Base-by-base conservation (phyloP, 306 rosid species). In the Mucuna pruriens region DNA sequence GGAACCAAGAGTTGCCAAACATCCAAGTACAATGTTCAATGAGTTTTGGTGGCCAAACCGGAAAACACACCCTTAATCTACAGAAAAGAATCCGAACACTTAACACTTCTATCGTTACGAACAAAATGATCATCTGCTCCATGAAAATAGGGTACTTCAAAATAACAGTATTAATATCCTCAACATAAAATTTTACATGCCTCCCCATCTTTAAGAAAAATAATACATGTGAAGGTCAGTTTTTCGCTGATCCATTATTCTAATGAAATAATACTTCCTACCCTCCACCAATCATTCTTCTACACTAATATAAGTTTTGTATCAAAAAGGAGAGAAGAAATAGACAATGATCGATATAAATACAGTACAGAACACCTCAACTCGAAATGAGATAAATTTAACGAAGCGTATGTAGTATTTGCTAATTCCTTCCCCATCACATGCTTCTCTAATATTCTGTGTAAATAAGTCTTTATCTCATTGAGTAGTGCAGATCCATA, bases 161-260 rank as follows among this genome's bases (percentile, higher is more conserved):
- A 62, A 62, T 60, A 63, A 63, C 26, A 58, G 4, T 19, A 44
- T 76, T 17, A 62, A 48, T 46, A 63, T 63, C 73, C 49, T 44
- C 64, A 36, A 20, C 25, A n/a, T n/a, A 9, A 25, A 58, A 46
- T 46, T 36, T 64, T 33, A 76, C 66, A 76, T 45, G 66, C 72
- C 73, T 76, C 82, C 26, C 74, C 39, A 22, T 7, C 73, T 7
- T 7, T 20, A 23, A 76, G 70, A 34, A 69, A 39, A 75, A 75
- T 17, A 73, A 15, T 44, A 15, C 55, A 42, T 0, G 58, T 10
- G 26, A 67, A 58, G n/a, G 34, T 25, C 36, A 58, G 10, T 26
- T 52, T 16, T n/a, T 36, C 48, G 23, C 9, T 8, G 19, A 77
- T 63, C 62, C 25, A 29, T 60, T 40, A 44, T 36, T 71, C 63